Conservation (phyloP, 495 filamentous ascomycete species). For the Penicillium lividum region DNA sequence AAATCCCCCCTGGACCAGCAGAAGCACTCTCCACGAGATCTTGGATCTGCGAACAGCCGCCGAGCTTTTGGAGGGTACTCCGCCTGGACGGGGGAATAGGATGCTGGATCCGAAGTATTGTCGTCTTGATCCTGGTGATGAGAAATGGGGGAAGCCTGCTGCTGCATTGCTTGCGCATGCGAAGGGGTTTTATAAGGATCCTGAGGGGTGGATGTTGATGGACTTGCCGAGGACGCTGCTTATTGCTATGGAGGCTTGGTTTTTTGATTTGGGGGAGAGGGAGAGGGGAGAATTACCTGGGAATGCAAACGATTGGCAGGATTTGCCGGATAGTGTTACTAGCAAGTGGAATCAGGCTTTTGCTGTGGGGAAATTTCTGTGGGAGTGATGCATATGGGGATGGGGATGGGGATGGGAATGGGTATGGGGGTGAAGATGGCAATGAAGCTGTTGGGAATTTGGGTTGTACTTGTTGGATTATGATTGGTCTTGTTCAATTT, state of each 20-base stretch:
- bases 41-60: conserved; percentile 2
- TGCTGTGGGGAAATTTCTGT: neutral
- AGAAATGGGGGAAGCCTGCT: conserved; percentile 1
- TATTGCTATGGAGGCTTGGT: conserved; percentile 8
- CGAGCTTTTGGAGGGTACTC: neutral
- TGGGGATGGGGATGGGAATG: too few species aligned
- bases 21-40: neutral
- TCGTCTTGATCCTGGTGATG: neutral
- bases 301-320: conserved; percentile 5
- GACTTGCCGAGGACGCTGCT: neutral
- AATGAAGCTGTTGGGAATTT: too few species aligned
- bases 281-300: neutral
- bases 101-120: conserved; percentile 1
- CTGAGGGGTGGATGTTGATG: conserved; percentile 4
- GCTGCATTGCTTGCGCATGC: neutral
- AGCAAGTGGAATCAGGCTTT: neutral
- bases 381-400: neutral
- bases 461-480: too few species aligned
- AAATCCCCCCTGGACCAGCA: neutral
- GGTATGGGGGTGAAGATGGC: too few species aligned
- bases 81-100: neutral
- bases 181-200: neutral
- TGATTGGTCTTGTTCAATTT: too few species aligned
- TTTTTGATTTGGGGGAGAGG: neutral
- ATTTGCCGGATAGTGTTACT: neutral